phyloP scores from a whole-genome alignment of 352 stramenopile genomes.

The Vaucheria bursata region DNA sequence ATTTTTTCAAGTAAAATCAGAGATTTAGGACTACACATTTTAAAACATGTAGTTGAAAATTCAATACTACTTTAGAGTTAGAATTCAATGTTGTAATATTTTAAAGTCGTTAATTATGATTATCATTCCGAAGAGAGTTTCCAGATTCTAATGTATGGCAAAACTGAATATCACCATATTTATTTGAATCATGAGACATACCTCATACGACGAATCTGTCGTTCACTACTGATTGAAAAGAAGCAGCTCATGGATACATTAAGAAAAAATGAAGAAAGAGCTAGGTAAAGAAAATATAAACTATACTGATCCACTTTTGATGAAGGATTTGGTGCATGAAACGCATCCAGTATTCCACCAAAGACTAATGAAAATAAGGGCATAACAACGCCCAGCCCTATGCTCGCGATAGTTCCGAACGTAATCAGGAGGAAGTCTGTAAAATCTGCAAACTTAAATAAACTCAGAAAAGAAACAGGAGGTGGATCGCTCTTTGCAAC shows the following conservation, averaged over 20 bases:
- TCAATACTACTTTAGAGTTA: no score
- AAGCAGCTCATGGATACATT: slow-evolving; percentile 31
- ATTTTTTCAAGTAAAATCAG: no score
- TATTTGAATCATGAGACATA: no score
- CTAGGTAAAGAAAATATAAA: slow-evolving; percentile 37
- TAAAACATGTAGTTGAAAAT: no score
- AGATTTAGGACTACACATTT: no score
- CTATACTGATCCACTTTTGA: slow-evolving; percentile 32
- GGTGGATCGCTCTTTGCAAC: background rate
- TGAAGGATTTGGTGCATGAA: slow-evolving; percentile 21
- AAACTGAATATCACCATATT: no score
- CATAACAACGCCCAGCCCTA: slow-evolving; percentile 41
- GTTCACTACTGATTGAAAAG: slow-evolving; percentile 27
- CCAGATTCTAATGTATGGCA: no score
- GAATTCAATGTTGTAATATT: no score
- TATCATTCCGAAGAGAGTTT: no score
- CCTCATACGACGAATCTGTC: slow-evolving; percentile 31
- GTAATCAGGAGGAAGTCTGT: background rate
- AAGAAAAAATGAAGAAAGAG: slow-evolving; percentile 29
- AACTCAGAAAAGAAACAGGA: background rate
- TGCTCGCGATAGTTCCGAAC: background rate
- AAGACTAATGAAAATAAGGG: slow-evolving; percentile 46
- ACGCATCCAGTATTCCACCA: slow-evolving; percentile 44
- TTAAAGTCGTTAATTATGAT: no score
- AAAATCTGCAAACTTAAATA: background rate